Evolutionary conservation across 1,139 yeast species (phyloP).

Genomic region (Pichia cactophila): DNA sequence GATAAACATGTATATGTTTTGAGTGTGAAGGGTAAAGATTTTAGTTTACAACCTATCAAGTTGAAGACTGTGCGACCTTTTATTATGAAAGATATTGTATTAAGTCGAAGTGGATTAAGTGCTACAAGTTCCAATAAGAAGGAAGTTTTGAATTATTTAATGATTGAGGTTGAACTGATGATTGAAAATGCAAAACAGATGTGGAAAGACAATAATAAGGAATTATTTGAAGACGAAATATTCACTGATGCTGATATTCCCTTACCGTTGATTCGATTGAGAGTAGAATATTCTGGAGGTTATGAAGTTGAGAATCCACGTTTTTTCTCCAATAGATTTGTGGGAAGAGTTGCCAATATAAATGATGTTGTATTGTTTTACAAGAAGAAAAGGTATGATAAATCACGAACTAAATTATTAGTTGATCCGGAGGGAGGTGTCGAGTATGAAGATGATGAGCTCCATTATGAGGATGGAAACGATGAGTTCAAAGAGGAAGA

Average conservation of each 20-base stretch:
- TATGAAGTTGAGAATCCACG: constrained; percentile 88
- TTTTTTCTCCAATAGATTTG: constrained; percentile 82
- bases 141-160: constrained; percentile 55
- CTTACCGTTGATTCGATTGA: constrained; percentile 69
- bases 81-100: constrained; percentile 55
- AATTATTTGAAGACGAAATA: constrained; percentile 20
- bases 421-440: constrained; percentile 6
- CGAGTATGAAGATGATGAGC: constrained; percentile 19
- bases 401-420: constrained; percentile 4
- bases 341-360: constrained; percentile 83
- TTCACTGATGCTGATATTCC: constrained; percentile 34
- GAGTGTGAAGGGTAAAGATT: constrained; percentile 52
- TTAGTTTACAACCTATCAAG: constrained; percentile 56
- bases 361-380: constrained; percentile 76
- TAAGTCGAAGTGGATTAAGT: constrained; percentile 47
- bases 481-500: constrained; percentile 7
- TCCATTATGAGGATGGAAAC: background rate
- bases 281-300: constrained; percentile 87
- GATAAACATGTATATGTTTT: constrained; percentile 69
- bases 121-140: constrained; percentile 60
- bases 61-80: constrained; percentile 79
- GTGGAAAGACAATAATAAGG: constrained; percentile 37
- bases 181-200: constrained; percentile 50
- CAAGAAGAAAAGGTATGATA: constrained; percentile 34
- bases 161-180: constrained; percentile 57